Evolutionary conservation across 805 yeast genomes (phyloP).

Genomic region (Schizosaccharomyces pombe): ASM294v3 CU329670.1:1987001-1987500

Average conservation of each 20-base stretch:
- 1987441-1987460: background rate
- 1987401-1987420: background rate
- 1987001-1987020: background rate
- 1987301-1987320: no score
- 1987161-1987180: background rate
- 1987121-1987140: background rate
- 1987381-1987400: background rate
- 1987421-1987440: background rate
- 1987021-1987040: background rate
- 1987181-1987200: conserved; percentile 1
- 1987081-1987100: background rate
- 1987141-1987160: background rate
- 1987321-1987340: no score
- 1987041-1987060: background rate
- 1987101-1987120: background rate
- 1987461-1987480: background rate
- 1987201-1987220: background rate
- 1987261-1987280: no score
- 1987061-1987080: background rate
- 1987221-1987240: no score
- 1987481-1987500: background rate
- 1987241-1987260: no score
- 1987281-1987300: no score
- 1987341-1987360: no score
- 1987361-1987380: background rate